Percentiles rank a stretch among this genome's conserved stretches.
phyloP scores from a whole-genome alignment of 208 protist species.

The Trypanosoma cruzi region DNA sequence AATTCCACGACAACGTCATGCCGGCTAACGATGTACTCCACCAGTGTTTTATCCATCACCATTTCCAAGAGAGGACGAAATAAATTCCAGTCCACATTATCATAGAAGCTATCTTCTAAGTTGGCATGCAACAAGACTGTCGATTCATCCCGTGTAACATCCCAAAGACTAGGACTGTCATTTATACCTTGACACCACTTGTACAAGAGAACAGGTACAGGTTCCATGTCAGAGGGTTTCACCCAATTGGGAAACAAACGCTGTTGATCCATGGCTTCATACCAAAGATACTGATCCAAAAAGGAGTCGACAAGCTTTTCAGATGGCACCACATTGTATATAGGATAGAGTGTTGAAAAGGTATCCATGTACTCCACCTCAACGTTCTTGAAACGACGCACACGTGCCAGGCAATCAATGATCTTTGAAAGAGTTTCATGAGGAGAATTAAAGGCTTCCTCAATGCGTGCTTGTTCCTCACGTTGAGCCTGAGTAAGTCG shows the following conservation, averaged over 20 bases:
- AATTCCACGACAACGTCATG: conserved; percentile 99
- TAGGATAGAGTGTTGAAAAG: conserved; percentile 99
- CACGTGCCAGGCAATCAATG: conserved; percentile 98
- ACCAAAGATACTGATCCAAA: conserved; percentile 99
- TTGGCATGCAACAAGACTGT: conserved; percentile 98
- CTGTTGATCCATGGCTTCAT: conserved; percentile 98
- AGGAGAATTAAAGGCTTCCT: conserved; percentile 99
- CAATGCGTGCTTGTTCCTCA: conserved; percentile 99
- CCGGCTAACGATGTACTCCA: conserved; percentile 99
- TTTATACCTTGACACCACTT: conserved; percentile 99
- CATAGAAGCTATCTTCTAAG: conserved; percentile 98
- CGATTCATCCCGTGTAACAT: conserved; percentile 97
- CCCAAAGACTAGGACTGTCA: conserved; percentile 98
- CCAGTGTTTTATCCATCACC: conserved; percentile 99
- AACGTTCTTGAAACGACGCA: conserved; percentile 99
- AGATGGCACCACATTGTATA: conserved; percentile 99
- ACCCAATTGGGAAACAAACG: conserved; percentile 99
- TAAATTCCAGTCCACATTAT: conserved; percentile 99
- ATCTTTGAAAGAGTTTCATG: conserved; percentile 99
- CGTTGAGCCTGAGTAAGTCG: conserved; percentile 98
- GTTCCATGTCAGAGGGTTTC: conserved; percentile 99
- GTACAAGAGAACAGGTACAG: conserved; percentile 99
- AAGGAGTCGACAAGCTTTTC: conserved; percentile 99
- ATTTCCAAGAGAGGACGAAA: conserved; percentile 99
- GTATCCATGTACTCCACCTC: conserved; percentile 99